Base-by-base conservation (phyloP, 208 protist genomes). In the Trypanosoma grayi region DNA sequence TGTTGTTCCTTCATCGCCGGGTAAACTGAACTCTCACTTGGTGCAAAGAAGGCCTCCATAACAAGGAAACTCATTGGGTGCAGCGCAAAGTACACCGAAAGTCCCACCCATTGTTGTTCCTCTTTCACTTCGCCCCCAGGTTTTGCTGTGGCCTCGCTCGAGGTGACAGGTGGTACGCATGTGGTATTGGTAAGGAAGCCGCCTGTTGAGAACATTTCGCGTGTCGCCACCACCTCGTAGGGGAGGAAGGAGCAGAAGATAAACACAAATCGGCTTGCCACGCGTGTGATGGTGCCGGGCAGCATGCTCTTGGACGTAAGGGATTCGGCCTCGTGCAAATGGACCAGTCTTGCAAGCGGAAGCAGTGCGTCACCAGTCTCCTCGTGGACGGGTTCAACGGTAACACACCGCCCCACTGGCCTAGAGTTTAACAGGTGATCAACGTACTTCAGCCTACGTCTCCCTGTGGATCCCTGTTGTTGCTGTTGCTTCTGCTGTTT, bases 171-270 rank as follows among this genome's bases (percentile, higher is more conserved):
- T 27, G 55, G n/a, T 24, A 2, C 2, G 24, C 11, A 20, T 34
- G 28, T 18, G 28, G 30, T 4, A 46, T 59, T 39, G 20, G 14
- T 24, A 44, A 59, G 37, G 20, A 43, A 46, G 37, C 39, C 36
- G 9, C 34, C 18, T 25, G 43, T 28, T 22, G 30, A 51, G 51
- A 61, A 61, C 41, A 51, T 61, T 10, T 61, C 55, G 5, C 55
- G 55, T 51, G 55, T 61, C 18, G 55, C 55, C 18, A 51, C 43
- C 10, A 39, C 55, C 18, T 61, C 55, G 31, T 61, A 61, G n/a
- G 55, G 55, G 28, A 61, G 18, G 39, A 61, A 61, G 25, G 55
- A 51, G 30, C 55, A 61, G 45, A 51, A 61, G 28, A 61, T 61
- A 39, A 61, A 61, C 6, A 61, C 43, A 61, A 61, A 61, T n/a